Conservation (phyloP, 768 basidiomycete species). For the Clathrus columnatus region DNA sequence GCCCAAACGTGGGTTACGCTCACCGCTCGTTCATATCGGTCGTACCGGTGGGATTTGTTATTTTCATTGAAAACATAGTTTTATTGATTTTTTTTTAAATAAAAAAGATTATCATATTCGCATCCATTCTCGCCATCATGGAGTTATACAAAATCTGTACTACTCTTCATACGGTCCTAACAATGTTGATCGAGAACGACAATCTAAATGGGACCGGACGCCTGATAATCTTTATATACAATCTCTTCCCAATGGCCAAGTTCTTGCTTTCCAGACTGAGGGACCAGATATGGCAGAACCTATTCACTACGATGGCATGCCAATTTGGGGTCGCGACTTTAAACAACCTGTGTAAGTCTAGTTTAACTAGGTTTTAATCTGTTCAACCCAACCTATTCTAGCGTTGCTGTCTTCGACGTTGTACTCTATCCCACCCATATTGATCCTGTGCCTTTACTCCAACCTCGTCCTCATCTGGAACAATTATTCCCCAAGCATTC, state of each 20-base stretch:
- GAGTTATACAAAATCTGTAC: conserved; percentile 62
- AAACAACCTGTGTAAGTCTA: conserved; percentile 55
- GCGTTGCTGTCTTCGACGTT: conserved; percentile 80
- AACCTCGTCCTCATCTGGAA: conserved; percentile 70
- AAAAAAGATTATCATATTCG: conserved; percentile 80
- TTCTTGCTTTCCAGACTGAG: conserved; percentile 53
- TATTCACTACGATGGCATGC: conserved; percentile 23
- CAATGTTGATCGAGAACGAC: conserved; percentile 68
- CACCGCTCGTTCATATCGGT: conserved; percentile 52
- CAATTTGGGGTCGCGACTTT: conserved; percentile 55
- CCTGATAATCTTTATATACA: conserved; percentile 79
- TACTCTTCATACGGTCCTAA: conserved; percentile 94
- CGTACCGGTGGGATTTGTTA: conserved; percentile 44
- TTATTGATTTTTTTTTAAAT: not conserved
- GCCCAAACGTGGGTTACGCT: conserved; percentile 18
- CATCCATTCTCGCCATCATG: conserved; percentile 56
- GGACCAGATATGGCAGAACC: conserved; percentile 16
- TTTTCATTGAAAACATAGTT: too few relatives aligned
- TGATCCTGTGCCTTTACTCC: conserved; percentile 75
- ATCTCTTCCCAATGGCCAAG: conserved; percentile 66
- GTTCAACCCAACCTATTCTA: conserved; percentile 20
- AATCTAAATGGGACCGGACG: conserved; percentile 64
- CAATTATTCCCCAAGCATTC: conserved; percentile 49
- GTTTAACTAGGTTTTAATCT: not conserved
- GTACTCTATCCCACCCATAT: conserved; percentile 37